These are phyloP conservation scores for Nicotiana tabacum DNA, from an alignment of 257 asterid genomes.

Conservation along the genomic window DNA sequence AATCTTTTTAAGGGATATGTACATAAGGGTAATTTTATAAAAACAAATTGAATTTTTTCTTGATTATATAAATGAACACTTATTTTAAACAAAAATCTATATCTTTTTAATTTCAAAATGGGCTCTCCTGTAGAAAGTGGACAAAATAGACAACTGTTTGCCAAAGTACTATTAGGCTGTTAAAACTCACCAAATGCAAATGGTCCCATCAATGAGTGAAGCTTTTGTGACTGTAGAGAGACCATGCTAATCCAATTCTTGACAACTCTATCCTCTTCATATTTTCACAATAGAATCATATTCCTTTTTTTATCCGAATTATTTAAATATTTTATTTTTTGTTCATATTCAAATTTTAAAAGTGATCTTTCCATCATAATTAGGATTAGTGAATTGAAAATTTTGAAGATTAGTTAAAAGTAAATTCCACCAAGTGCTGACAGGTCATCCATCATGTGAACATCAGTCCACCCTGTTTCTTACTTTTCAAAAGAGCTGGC, in stretches of 20 bases:
- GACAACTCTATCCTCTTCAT: slow-evolving; percentile 27
- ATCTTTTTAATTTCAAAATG: slow-evolving; percentile 5
- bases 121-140: slow-evolving; percentile 2
- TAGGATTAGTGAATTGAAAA: slow-evolving; percentile 4
- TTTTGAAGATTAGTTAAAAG: slow-evolving; percentile 14
- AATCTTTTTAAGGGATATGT: too few species aligned
- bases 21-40: too few species aligned
- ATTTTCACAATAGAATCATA: neutral
- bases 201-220: slow-evolving; percentile 46
- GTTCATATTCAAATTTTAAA: neutral
- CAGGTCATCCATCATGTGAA: slow-evolving; percentile 74
- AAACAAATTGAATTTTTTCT: too few species aligned
- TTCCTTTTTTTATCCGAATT: neutral
- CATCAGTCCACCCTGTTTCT: slow-evolving; percentile 23
- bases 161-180: slow-evolving; percentile 35
- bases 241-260: slow-evolving; percentile 10
- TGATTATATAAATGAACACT: too few species aligned
- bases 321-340: neutral
- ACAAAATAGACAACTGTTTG: slow-evolving; percentile 68
- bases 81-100: neutral
- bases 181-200: slow-evolving; percentile 10
- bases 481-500: neutral
- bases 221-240: neutral
- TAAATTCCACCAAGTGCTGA: slow-evolving; percentile 40
- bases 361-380: neutral